Conservation (phyloP, 2,329 filamentous ascomycete species). For the Fusarium compactum region DNA sequence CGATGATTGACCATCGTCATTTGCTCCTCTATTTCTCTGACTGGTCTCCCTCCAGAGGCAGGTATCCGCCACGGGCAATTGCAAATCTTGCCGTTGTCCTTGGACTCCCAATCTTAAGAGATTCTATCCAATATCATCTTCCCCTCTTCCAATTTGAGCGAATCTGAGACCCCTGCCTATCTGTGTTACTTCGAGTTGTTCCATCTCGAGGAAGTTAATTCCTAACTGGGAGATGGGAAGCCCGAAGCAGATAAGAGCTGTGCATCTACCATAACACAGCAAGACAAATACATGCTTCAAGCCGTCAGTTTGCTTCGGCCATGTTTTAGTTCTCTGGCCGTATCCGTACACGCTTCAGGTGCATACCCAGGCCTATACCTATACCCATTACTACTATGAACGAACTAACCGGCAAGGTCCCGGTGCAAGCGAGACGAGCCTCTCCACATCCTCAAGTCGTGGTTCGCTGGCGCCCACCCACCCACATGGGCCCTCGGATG, state of each 20-base stretch:
- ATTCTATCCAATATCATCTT: slow-evolving; percentile 35
- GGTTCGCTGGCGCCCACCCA: slow-evolving; percentile 21
- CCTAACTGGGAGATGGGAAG: slow-evolving; percentile 22
- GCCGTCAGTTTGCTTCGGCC: slow-evolving; percentile 29
- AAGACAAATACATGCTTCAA: slow-evolving; percentile 22
- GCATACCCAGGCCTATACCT: slow-evolving; percentile 1
- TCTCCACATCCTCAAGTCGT: slow-evolving; percentile 32
- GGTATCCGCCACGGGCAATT: slow-evolving; percentile 38
- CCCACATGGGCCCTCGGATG: slow-evolving; percentile 26
- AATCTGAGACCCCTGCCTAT: slow-evolving; percentile 25
- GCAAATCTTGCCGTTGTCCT: slow-evolving; percentile 42
- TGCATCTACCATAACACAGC: slow-evolving; percentile 29
- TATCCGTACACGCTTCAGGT: slow-evolving; percentile 19
- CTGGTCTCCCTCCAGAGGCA: slow-evolving; percentile 15
- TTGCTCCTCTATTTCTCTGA: slow-evolving; percentile 23
- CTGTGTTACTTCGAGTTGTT: slow-evolving; percentile 42
- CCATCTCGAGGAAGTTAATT: slow-evolving; percentile 22
- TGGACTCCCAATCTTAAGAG: slow-evolving; percentile 35
- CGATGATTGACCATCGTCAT: slow-evolving; percentile 31
- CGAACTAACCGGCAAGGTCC: slow-evolving; percentile 27
- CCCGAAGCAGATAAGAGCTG: slow-evolving; percentile 23
- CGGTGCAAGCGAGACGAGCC: slow-evolving; percentile 33
- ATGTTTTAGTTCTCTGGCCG: slow-evolving; percentile 30
- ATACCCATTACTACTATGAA: background rate
- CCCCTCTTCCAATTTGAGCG: slow-evolving; percentile 34